Evolutionary conservation across 2,329 filamentous ascomycete species (phyloP).

Genomic region (Aspergillus niger): DNA sequence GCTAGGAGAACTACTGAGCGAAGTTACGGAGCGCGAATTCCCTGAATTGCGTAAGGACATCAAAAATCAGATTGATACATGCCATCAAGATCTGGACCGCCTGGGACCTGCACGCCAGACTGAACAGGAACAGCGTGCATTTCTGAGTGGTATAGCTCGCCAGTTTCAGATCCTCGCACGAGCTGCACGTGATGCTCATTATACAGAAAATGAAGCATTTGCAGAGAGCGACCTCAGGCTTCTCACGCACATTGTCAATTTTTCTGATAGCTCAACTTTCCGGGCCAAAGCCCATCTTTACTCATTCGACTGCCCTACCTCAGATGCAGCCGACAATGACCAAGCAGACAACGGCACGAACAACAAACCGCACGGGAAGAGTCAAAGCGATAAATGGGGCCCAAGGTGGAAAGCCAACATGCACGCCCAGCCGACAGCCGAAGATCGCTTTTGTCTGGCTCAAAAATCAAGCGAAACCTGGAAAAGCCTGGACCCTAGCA

Average conservation of each 20-base stretch:
- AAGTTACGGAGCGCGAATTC: not conserved
- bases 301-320: not conserved
- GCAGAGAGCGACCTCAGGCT: not conserved
- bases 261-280: not conserved
- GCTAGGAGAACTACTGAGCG: not conserved
- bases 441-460: too few relatives aligned
- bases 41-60: not conserved
- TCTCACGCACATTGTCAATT: not conserved
- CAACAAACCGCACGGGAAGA: too few relatives aligned
- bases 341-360: not conserved
- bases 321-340: not conserved
- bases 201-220: not conserved
- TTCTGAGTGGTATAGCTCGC: not conserved
- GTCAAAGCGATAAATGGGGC: too few relatives aligned
- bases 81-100: not conserved
- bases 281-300: not conserved
- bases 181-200: not conserved
- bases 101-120: not conserved
- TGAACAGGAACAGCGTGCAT: not conserved
- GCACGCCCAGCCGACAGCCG: too few relatives aligned
- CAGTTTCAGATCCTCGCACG: not conserved
- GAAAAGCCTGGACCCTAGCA: slow-evolving; percentile 5
- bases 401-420: too few relatives aligned
- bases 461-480: not conserved
- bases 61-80: not conserved